Conservation (phyloP, 805 yeast species). For the Candida ulmi region DNA sequence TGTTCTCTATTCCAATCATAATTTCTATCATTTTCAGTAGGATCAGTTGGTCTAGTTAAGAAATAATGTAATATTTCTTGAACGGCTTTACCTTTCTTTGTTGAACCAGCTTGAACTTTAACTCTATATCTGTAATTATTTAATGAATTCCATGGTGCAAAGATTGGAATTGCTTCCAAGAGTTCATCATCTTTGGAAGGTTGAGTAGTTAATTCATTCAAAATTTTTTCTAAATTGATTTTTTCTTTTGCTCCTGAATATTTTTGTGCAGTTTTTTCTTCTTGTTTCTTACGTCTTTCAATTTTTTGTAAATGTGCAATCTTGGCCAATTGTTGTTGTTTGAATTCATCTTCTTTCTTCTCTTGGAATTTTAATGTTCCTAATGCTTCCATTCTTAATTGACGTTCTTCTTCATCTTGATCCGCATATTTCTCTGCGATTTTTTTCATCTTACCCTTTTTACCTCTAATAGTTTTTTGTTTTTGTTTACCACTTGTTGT, state of each 20-base stretch:
- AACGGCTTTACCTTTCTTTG: conserved; percentile 84
- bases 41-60: conserved; percentile 41
- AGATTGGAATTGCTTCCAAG: conserved; percentile 69
- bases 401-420: conserved; percentile 87
- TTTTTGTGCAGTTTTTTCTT: conserved; percentile 29
- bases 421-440: conserved; percentile 79
- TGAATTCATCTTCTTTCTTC: conserved; percentile 29
- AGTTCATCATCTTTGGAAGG: conserved; percentile 41
- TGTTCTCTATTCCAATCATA: conserved; percentile 70
- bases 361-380: conserved; percentile 70
- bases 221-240: conserved; percentile 39
- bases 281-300: conserved; percentile 31
- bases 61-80: conserved; percentile 62
- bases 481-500: conserved; percentile 5
- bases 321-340: conserved; percentile 29
- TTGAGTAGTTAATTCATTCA: conserved; percentile 27
- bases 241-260: conserved; percentile 33
- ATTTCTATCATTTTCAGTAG: conserved; percentile 37
- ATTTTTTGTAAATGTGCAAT: conserved; percentile 28
- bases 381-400: conserved; percentile 67
- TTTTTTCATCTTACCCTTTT: conserved; percentile 77
- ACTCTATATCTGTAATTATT: conserved; percentile 73
- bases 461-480: conserved; percentile 64
- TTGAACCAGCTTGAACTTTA: conserved; percentile 70
- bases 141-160: conserved; percentile 89